A percentile compares a stretch with the other conserved stretches of the same genome.
phyloP scores from a whole-genome alignment of 352 stramenopile species.

The Ophiocytium majus region DNA sequence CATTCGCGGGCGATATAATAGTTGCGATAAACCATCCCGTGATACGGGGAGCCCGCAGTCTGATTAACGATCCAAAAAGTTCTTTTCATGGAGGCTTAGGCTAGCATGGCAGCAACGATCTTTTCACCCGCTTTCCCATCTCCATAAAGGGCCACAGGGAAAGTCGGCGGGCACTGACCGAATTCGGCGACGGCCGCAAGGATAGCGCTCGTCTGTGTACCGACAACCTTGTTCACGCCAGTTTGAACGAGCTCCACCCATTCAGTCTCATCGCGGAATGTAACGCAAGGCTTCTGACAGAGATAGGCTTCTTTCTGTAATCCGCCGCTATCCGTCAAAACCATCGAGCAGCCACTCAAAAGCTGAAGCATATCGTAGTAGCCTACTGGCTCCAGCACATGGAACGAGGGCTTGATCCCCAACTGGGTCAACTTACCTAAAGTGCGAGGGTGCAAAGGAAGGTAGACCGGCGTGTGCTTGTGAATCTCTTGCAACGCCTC shows the following conservation, averaged over 20 bases:
- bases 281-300: conserved; percentile 8
- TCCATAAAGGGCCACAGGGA: too few species aligned
- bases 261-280: not conserved
- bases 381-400: not conserved
- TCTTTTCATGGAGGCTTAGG: too few species aligned
- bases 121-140: conserved; percentile 6
- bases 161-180: not conserved
- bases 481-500: not conserved
- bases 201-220: not conserved
- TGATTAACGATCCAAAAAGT: too few species aligned
- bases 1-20: too few species aligned
- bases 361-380: not conserved
- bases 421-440: not conserved
- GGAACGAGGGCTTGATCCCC: not conserved
- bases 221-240: not conserved
- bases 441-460: not conserved
- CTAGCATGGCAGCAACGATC: too few species aligned
- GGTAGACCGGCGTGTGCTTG: not conserved
- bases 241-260: not conserved
- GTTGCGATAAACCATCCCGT: too few species aligned
- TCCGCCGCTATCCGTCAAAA: not conserved
- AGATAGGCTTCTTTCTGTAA: not conserved
- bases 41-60: too few species aligned
- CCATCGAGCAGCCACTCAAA: not conserved
- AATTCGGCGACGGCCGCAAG: not conserved